Evolutionary conservation across 2,329 filamentous ascomycete species (phyloP).

Genomic region (Myriosclerotinia scirpicola): DNA sequence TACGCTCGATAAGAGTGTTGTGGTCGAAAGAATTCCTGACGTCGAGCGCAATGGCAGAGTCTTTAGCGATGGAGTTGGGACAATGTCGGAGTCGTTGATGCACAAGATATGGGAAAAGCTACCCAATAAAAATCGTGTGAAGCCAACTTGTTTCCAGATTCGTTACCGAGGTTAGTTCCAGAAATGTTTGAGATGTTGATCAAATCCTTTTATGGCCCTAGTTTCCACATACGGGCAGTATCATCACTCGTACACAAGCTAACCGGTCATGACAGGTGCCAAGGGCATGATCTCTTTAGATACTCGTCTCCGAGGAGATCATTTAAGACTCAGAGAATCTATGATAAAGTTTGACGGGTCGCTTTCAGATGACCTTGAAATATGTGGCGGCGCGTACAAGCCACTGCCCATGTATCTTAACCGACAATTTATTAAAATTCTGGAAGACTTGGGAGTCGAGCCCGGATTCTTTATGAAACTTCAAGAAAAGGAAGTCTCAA

Average conservation of each 20-base stretch:
- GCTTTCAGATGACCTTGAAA: slow-evolving; percentile 59
- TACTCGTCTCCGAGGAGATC: slow-evolving; percentile 54
- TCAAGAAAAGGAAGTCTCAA: slow-evolving; percentile 61
- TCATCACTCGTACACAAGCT: background rate
- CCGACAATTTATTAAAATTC: slow-evolving; percentile 78
- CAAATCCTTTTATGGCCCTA: background rate
- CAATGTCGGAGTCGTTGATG: slow-evolving; percentile 62
- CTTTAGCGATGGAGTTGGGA: slow-evolving; percentile 81
- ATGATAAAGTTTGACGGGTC: slow-evolving; percentile 76
- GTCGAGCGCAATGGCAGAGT: slow-evolving; percentile 55
- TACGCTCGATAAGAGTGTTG: slow-evolving; percentile 42
- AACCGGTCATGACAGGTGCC: slow-evolving; percentile 47
- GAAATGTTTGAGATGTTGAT: background rate
- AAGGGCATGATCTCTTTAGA: slow-evolving; percentile 81
- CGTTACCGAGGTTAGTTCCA: slow-evolving; percentile 57
- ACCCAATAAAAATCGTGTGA: slow-evolving; percentile 46
- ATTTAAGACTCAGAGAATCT: slow-evolving; percentile 64
- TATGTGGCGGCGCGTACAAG: slow-evolving; percentile 67
- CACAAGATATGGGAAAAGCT: slow-evolving; percentile 59
- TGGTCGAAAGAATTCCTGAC: slow-evolving; percentile 48
- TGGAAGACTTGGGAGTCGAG: slow-evolving; percentile 72
- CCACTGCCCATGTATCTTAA: slow-evolving; percentile 73
- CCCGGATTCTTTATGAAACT: slow-evolving; percentile 60
- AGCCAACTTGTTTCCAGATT: slow-evolving; percentile 71
- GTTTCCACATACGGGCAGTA: no score